Conservation (phyloP, 345 rosid species). For the Sisymbrium altissimum region DNA sequence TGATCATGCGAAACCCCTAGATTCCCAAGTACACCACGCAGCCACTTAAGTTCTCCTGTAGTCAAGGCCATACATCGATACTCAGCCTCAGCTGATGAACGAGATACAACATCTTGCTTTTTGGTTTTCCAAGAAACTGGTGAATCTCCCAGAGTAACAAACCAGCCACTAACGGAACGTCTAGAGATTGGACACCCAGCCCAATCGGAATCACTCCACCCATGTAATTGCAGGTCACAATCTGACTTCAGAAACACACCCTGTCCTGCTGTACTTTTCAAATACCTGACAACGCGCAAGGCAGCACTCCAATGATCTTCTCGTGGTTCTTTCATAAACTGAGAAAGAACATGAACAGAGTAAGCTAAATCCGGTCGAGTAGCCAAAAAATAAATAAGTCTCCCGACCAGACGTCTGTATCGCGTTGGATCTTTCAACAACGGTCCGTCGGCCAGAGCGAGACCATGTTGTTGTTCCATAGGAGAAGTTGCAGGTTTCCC, state of each 20-base stretch:
- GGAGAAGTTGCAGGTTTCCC: too few species aligned
- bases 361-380: not conserved
- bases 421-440: not conserved
- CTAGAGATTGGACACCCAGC: not conserved
- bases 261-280: not conserved
- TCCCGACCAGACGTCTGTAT: not conserved
- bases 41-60: not conserved
- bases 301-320: not conserved
- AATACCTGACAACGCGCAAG: not conserved
- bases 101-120: not conserved
- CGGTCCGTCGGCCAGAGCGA: too few species aligned
- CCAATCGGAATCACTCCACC: not conserved
- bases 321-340: not conserved
- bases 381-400: not conserved
- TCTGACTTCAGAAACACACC: not conserved
- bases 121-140: not conserved
- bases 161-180: not conserved
- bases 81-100: not conserved
- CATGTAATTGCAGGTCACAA: not conserved
- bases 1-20: not conserved
- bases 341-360: rapidly evolving
- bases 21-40: not conserved
- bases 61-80: not conserved
- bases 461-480: too few species aligned
- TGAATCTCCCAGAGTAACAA: not conserved